Conservation (phyloP, 306 rosid genomes). For the Clitoria ternatea region DNA sequence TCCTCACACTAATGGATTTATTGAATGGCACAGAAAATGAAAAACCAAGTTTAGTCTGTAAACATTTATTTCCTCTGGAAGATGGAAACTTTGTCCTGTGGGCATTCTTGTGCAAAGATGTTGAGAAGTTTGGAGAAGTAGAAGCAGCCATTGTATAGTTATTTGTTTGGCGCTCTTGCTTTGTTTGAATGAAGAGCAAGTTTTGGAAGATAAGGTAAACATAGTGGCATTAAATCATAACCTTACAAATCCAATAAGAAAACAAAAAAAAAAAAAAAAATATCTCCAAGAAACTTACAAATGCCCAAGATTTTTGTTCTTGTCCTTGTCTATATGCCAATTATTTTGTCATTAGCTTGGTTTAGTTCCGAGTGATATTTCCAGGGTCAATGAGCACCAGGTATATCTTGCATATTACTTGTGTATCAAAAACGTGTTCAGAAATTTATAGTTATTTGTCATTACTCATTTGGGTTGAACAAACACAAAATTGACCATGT, state of each 20-base stretch:
- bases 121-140: slow-evolving; percentile 37
- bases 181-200: slow-evolving; percentile 29
- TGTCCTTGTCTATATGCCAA: slow-evolving; percentile 31
- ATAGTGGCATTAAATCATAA: slow-evolving; percentile 31
- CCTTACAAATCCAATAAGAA: slow-evolving; percentile 45
- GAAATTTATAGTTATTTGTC: slow-evolving; percentile 19
- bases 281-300: slow-evolving; percentile 42
- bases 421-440: slow-evolving; percentile 19
- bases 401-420: slow-evolving; percentile 38
- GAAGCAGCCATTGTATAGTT: slow-evolving; percentile 47
- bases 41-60: slow-evolving; percentile 28
- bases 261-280: slow-evolving; percentile 7
- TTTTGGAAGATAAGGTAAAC: slow-evolving; percentile 35
- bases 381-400: slow-evolving; percentile 5
- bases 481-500: slow-evolving; percentile 18
- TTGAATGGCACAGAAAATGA: slow-evolving; percentile 26
- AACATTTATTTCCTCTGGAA: slow-evolving; percentile 11
- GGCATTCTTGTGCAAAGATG: slow-evolving; percentile 24
- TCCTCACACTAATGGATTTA: slow-evolving; percentile 25
- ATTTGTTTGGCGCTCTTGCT: slow-evolving; percentile 45
- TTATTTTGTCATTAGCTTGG: not conserved
- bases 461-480: slow-evolving; percentile 5
- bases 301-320: slow-evolving; percentile 35
- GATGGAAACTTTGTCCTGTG: slow-evolving; percentile 27
- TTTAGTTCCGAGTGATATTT: slow-evolving; percentile 28